Evolutionary conservation across 2,329 filamentous ascomycete genomes (phyloP), one percentile per base, ranked within the genome.

Genomic region (Sarocladiaceae sp.): DNA sequence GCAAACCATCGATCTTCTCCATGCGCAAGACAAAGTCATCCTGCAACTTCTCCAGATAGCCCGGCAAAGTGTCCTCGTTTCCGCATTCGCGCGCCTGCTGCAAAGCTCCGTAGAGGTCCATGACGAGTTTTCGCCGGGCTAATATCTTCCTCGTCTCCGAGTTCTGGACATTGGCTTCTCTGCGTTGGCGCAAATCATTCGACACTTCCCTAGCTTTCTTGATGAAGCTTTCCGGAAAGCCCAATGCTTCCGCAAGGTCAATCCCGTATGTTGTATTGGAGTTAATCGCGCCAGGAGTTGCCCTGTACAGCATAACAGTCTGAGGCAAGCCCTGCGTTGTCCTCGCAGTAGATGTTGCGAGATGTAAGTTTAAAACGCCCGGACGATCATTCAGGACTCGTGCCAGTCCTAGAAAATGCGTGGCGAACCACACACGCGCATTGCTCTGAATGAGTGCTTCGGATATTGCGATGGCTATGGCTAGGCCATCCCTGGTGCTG

Each of bases 361-460:
- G 78, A 62, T 97, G 91, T 2, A 96, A 73, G 58, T 90, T 96
- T 22, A 92, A 75, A 1, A 97, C 90, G 0, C 91, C 91, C 15
- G 80, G 82, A 11, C 88, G 81, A 57, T 91, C 84, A 1, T 80
- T 76, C 55, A 97, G 76, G 31, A 93, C 88, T 2, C 78, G 79
- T 0, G 91, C 86, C 2, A 99, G 75, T 55, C 97, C 89, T 31
- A 82, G 77, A 64, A 97, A 99, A 64, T 99, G 95, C 0, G 94
- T 97, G 2, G 87, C 90, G 68, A 99, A 99, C 85, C 90, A 97
- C 0, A 97, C 83, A 0, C 89, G 77, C 0, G 91, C 86, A 54
- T 83, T 79, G 59, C 83, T 94, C 54, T 91, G 81, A 4, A 97
- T 80, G 3, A 99, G 74, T 0, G 89, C 88, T 71, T 97, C 94